These are phyloP conservation scores for Xylaria arbuscula DNA, from an alignment of 2,329 filamentous ascomycete genomes.

Conservation along the genomic window DNA sequence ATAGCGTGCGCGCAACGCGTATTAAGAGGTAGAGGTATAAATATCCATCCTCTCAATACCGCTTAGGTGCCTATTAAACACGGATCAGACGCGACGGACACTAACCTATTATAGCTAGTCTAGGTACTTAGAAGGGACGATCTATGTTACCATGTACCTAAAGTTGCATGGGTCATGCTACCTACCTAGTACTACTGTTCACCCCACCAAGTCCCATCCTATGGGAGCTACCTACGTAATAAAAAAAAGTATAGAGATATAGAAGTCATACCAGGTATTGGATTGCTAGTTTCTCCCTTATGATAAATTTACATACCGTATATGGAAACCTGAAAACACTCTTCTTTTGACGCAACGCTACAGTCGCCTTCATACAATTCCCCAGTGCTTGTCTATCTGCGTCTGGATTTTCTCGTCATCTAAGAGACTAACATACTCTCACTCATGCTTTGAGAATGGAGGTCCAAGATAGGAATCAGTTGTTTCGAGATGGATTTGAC, in stretches of 20 bases:
- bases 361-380: neutral
- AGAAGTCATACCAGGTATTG: too few relatives aligned
- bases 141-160: too few relatives aligned
- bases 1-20: constrained; percentile 22
- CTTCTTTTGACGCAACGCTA: neutral
- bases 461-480: constrained; percentile 43
- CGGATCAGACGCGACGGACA: constrained; percentile 27
- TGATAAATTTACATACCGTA: neutral
- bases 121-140: too few relatives aligned
- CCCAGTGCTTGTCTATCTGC: neutral
- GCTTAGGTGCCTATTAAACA: neutral
- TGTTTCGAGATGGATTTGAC: constrained; percentile 47
- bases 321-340: neutral
- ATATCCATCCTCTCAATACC: neutral
- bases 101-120: constrained; percentile 21
- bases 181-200: too few relatives aligned
- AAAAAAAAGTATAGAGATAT: too few relatives aligned
- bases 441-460: constrained; percentile 38
- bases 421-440: neutral
- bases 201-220: too few relatives aligned
- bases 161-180: too few relatives aligned
- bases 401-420: neutral
- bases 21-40: neutral
- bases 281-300: neutral
- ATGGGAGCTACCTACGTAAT: too few relatives aligned